These are phyloP conservation scores for Andrographis paniculata DNA, from an alignment of 305 asterid species.

Conservation along the genomic window DNA sequence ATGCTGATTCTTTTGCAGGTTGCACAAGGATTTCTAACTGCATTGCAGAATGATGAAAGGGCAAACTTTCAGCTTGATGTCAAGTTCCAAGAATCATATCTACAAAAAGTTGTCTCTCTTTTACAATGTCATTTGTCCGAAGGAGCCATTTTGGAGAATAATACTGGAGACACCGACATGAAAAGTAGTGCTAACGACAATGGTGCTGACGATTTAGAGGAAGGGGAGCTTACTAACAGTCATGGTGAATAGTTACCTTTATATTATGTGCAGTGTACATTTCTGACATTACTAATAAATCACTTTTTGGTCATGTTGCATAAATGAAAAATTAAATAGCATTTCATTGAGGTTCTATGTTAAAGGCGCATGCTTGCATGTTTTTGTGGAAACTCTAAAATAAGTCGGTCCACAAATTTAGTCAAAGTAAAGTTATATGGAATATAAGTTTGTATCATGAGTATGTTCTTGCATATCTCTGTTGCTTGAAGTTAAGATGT, in stretches of 20 bases:
- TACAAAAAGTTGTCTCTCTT: constrained; percentile 77
- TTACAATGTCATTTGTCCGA: constrained; percentile 86
- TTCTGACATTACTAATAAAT: neutral
- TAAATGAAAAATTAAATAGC: no score
- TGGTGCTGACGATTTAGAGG: constrained; percentile 79
- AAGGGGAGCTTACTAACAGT: constrained; percentile 86
- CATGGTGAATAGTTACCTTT: constrained; percentile 43
- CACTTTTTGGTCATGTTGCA: neutral
- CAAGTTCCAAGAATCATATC: constrained; percentile 95
- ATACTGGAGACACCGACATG: constrained; percentile 24
- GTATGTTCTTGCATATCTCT: no score
- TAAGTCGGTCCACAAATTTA: no score
- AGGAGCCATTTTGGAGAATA: constrained; percentile 73
- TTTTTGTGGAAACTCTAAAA: no score
- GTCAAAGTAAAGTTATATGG: no score
- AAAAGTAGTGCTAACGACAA: constrained; percentile 28
- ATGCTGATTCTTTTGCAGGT: constrained; percentile 45
- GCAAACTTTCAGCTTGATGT: constrained; percentile 91
- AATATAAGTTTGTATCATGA: no score
- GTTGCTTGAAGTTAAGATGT: neutral
- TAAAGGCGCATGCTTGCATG: no score
- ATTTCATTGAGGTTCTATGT: no score
- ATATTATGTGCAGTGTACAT: constrained; percentile 2
- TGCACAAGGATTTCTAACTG: constrained; percentile 79
- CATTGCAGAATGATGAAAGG: constrained; percentile 95